phyloP scores from a whole-genome alignment of 202 grass and related monocot genomes.

The Digitaria exilis region DNA sequence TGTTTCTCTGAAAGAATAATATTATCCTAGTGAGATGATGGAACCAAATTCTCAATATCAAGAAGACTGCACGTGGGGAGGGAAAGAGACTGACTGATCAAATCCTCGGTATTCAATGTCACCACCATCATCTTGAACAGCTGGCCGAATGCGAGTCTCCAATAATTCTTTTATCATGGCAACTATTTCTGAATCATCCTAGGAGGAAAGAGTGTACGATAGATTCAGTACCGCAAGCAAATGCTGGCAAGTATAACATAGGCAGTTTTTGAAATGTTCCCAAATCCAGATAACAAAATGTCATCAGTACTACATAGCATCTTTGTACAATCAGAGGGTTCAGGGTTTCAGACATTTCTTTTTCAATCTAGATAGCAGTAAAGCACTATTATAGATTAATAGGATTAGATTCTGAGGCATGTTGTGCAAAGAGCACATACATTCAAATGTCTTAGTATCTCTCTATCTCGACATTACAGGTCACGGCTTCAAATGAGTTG shows the following conservation, averaged over 20 bases:
- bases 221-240: constrained; percentile 41
- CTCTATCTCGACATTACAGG: neutral
- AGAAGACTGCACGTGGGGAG: neutral
- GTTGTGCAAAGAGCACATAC: neutral
- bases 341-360: neutral
- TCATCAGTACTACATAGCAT: neutral
- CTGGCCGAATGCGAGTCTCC: constrained; percentile 91
- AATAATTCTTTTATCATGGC: constrained; percentile 99
- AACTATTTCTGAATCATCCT: constrained; percentile 99
- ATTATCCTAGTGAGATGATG: constrained; percentile 31
- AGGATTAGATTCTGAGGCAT: neutral
- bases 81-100: constrained; percentile 62
- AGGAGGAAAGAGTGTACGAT: neutral
- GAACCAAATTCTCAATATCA: neutral
- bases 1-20: constrained; percentile 59
- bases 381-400: neutral
- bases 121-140: constrained; percentile 98
- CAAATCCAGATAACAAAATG: neutral
- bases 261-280: neutral
- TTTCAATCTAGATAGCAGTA: neutral
- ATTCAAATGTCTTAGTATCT: neutral
- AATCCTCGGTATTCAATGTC: constrained; percentile 97
- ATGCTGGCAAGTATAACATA: constrained; percentile 4
- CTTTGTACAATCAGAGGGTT: neutral
- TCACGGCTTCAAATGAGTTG: neutral